These are phyloP conservation scores for Phycomyces nitens DNA, from an alignment of 192 early-diverging fungal species.

Conservation along the genomic window DNA sequence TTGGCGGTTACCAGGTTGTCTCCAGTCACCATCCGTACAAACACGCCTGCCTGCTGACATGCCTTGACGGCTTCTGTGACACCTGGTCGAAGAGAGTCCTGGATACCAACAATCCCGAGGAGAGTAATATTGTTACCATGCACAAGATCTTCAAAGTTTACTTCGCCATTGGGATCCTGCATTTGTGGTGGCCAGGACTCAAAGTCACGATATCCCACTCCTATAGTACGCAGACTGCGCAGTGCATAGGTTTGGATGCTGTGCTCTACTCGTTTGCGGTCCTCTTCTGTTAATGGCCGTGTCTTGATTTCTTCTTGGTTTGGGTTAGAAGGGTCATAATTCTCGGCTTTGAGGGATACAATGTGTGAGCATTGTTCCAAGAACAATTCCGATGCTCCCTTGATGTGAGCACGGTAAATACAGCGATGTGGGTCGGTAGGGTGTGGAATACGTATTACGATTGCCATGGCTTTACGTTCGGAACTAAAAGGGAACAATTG, in stretches of 20 bases:
- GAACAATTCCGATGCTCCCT: constrained; percentile 91
- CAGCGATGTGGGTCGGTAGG: constrained; percentile 32
- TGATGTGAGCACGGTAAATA: constrained; percentile 78
- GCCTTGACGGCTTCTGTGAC: constrained; percentile 85
- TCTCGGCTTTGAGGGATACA: constrained; percentile 33
- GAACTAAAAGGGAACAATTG: constrained; percentile 90
- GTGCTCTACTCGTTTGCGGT: constrained; percentile 37
- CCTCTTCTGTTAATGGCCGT: constrained; percentile 34
- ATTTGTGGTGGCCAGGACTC: constrained; percentile 54
- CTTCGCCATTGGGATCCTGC: constrained; percentile 46
- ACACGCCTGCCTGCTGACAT: constrained; percentile 89
- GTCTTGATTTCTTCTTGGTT: constrained; percentile 24
- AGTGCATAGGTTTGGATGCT: constrained; percentile 71
- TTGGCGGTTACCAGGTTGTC: constrained; percentile 93
- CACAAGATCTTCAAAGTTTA: constrained; percentile 48
- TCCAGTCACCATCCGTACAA: constrained; percentile 98
- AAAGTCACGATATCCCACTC: constrained; percentile 80
- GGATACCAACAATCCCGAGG: constrained; percentile 90
- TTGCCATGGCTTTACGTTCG: constrained; percentile 91
- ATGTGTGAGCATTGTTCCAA: constrained; percentile 61
- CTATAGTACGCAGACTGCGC: constrained; percentile 89
- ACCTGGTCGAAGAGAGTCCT: constrained; percentile 93
- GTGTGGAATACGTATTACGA: constrained; percentile 62
- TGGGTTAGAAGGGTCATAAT: constrained; percentile 22
- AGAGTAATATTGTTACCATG: constrained; percentile 61